A percentile compares a stretch with the other conserved stretches of the same genome.
Evolutionary conservation across 352 stramenopile genomes (phyloP).

Genomic region (Phytopythium delawarense): DNA sequence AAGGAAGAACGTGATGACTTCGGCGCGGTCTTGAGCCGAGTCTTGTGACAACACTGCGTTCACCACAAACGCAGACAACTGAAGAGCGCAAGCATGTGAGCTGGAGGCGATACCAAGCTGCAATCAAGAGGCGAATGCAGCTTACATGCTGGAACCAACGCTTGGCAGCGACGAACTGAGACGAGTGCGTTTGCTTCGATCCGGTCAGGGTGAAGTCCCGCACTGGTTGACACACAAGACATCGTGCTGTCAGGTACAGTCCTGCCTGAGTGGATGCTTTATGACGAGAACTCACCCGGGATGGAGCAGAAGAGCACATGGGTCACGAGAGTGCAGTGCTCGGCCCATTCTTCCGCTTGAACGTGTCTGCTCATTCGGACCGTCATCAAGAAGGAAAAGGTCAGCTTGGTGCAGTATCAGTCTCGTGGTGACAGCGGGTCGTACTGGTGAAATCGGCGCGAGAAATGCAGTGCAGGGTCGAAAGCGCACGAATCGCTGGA

Average conservation of each 20-base stretch:
- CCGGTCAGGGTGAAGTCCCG: conserved; percentile 60
- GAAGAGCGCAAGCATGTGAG: conserved; percentile 5
- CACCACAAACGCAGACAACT: conserved; percentile 82
- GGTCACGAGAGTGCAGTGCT: conserved; percentile 76
- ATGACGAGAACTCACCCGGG: conserved; percentile 33
- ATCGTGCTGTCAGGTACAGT: not conserved
- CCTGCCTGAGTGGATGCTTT: not conserved
- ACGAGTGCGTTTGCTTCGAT: conserved; percentile 49
- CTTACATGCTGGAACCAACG: conserved; percentile 85
- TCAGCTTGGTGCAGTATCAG: too few species aligned
- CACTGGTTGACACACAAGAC: conserved; percentile 25
- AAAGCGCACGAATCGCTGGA: conserved; percentile 13
- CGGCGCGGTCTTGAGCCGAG: conserved; percentile 48
- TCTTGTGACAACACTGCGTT: conserved; percentile 77
- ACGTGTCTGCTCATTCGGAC: conserved; percentile 28
- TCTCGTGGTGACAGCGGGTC: not conserved
- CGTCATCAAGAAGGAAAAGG: not conserved
- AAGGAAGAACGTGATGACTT: conserved; percentile 79
- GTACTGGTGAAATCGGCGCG: conserved; percentile 16
- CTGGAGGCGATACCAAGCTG: not conserved
- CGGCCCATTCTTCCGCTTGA: conserved; percentile 54
- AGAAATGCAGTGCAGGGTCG: conserved; percentile 13
- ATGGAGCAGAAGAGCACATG: conserved; percentile 81
- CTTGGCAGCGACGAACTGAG: conserved; percentile 60
- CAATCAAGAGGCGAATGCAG: not conserved